phyloP scores from a whole-genome alignment of 1,284 basidiomycete species.

The Malassezia equina region DNA sequence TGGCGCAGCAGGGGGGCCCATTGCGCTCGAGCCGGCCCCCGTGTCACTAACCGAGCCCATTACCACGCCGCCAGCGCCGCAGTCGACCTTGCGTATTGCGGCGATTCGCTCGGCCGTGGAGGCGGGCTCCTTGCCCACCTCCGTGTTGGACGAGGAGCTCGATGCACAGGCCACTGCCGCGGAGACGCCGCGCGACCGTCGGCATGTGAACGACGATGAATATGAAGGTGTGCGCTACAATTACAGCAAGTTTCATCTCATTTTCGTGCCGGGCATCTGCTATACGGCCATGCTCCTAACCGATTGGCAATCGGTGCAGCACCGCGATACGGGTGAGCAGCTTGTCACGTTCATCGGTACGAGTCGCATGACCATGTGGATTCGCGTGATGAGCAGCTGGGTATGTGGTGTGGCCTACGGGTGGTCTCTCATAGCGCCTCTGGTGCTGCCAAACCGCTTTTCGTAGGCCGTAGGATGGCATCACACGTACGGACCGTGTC shows the following conservation, averaged over 20 bases:
- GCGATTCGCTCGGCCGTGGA: conserved; percentile 89
- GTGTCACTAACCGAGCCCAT: conserved; percentile 29
- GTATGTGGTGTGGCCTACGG: conserved; percentile 32
- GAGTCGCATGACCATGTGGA: conserved; percentile 97
- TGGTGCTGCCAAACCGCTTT: conserved; percentile 10
- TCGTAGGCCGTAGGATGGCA: conserved; percentile 46
- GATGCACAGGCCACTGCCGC: conserved; percentile 51
- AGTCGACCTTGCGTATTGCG: conserved; percentile 82
- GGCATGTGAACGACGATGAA: conserved; percentile 69
- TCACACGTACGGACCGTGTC: conserved; percentile 56
- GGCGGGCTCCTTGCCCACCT: conserved; percentile 86
- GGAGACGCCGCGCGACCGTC: conserved; percentile 59
- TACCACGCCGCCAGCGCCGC: conserved; percentile 72
- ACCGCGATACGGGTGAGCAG: conserved; percentile 45
- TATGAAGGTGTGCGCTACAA: conserved; percentile 93
- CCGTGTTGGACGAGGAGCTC: conserved; percentile 70
- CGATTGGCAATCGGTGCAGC: conserved; percentile 60
- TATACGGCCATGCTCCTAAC: conserved; percentile 98
- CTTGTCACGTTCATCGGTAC: conserved; percentile 83
- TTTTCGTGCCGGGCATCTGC: conserved; percentile 91
- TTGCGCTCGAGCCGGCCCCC: conserved; percentile 42
- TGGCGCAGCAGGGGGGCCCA: conserved; percentile 51
- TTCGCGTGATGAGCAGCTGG: conserved; percentile 83
- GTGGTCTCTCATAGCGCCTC: conserved; percentile 17
- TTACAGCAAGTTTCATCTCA: conserved; percentile 96